Conservation (phyloP, 2,329 filamentous ascomycete species). For the Colletotrichum acutatum region DNA sequence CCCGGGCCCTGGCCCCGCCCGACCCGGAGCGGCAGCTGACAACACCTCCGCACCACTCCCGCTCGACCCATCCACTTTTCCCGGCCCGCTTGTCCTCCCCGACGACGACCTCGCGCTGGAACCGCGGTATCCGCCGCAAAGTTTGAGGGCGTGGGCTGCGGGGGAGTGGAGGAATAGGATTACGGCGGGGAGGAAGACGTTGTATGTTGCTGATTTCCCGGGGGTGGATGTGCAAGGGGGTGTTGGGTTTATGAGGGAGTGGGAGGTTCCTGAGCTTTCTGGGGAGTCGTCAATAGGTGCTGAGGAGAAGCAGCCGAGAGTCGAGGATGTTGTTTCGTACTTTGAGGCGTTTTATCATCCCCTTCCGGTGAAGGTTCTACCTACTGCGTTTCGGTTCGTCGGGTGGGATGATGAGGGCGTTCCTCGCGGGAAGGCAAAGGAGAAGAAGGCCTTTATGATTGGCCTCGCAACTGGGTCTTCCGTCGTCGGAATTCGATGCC, state of each 20-base stretch:
- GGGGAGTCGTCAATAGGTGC: no score
- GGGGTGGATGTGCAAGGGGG: conserved; percentile 49
- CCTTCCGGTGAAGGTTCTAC: conserved; percentile 58
- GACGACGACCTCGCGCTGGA: conserved; percentile 67
- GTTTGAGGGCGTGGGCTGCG: conserved; percentile 60
- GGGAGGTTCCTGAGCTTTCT: conserved; percentile 47
- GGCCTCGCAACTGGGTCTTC: conserved; percentile 53
- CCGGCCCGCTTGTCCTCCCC: conserved; percentile 68
- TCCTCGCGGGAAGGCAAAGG: conserved; percentile 39
- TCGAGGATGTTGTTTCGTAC: conserved; percentile 49
- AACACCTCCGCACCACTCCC: neutral
- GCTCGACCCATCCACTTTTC: conserved; percentile 55
- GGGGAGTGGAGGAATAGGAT: conserved; percentile 60
- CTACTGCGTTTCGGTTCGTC: conserved; percentile 54
- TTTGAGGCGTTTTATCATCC: conserved; percentile 63
- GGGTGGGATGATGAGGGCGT: conserved; percentile 53
- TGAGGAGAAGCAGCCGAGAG: conserved; percentile 41
- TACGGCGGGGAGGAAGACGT: conserved; percentile 53
- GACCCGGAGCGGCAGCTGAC: no score
- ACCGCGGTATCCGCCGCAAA: conserved; percentile 62
- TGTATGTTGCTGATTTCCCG: conserved; percentile 66
- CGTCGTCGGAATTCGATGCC: conserved; percentile 61
- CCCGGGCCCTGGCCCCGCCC: neutral
- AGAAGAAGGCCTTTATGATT: conserved; percentile 41
- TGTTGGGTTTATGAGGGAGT: conserved; percentile 50